Conservation (phyloP, 495 filamentous ascomycete species). For the Beverwykella pulmonaria region DNA sequence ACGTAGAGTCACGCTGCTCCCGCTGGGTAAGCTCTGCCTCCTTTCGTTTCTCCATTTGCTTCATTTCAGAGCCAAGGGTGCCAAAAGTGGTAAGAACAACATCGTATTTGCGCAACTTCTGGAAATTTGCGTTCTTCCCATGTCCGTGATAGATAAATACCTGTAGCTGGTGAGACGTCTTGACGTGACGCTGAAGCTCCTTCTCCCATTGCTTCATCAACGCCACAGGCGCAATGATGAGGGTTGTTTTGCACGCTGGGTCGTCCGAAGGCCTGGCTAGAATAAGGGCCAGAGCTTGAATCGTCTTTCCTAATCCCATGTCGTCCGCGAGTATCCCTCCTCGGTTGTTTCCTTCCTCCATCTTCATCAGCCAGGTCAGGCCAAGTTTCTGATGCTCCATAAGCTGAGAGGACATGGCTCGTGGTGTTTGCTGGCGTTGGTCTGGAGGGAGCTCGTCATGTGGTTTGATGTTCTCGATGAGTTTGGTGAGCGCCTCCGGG, state of each 20-base stretch:
- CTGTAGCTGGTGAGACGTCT: slow-evolving; percentile 60
- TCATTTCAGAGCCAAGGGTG: slow-evolving; percentile 71
- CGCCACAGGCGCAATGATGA: slow-evolving; percentile 86
- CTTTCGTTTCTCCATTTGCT: slow-evolving; percentile 54
- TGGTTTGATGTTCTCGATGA: slow-evolving; percentile 46
- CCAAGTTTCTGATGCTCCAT: slow-evolving; percentile 86
- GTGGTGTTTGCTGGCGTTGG: slow-evolving; percentile 58
- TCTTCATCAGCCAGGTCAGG: slow-evolving; percentile 77
- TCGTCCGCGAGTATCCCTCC: slow-evolving; percentile 88
- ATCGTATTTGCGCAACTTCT: slow-evolving; percentile 68
- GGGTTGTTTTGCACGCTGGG: slow-evolving; percentile 70
- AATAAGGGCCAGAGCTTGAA: slow-evolving; percentile 84
- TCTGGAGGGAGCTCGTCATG: slow-evolving; percentile 46
- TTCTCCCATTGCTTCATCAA: slow-evolving; percentile 87
- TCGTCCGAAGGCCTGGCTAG: slow-evolving; percentile 68
- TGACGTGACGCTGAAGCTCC: slow-evolving; percentile 77
- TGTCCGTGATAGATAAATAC: slow-evolving; percentile 74
- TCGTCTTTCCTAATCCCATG: slow-evolving; percentile 97
- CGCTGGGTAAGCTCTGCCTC: slow-evolving; percentile 42
- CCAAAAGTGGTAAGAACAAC: slow-evolving; percentile 91
- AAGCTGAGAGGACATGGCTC: slow-evolving; percentile 67
- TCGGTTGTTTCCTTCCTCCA: slow-evolving; percentile 75
- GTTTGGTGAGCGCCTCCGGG: slow-evolving; percentile 38
- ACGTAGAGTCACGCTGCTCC: slow-evolving; percentile 3
- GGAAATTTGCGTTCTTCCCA: slow-evolving; percentile 58